Evolutionary conservation across 768 basidiomycete genomes (phyloP), one percentile per base, ranked within the genome.

Genomic region (Dioszegia aurantiaca): DNA sequence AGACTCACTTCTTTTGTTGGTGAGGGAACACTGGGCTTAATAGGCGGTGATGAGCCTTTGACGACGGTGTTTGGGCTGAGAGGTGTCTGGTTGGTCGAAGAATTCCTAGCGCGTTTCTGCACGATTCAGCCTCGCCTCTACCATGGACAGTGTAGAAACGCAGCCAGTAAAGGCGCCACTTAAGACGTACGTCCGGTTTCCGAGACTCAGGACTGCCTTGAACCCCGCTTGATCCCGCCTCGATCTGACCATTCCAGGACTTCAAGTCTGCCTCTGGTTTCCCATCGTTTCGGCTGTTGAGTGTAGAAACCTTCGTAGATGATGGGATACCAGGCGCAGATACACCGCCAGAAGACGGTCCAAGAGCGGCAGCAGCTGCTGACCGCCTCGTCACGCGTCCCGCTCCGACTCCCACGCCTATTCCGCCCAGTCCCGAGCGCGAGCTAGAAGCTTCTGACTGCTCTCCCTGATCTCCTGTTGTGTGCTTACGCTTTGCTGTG

Each of bases 301-400:
- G n/a, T n/a, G n/a, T n/a, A n/a, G n/a, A n/a, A n/a, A n/a, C n/a
- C n/a, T n/a, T n/a, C n/a, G n/a, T n/a, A n/a, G n/a, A n/a, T n/a
- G n/a, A n/a, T n/a, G n/a, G n/a, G n/a, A n/a, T n/a, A n/a, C n/a
- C n/a, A n/a, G n/a, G n/a, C n/a, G n/a, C n/a, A n/a, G n/a, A n/a
- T n/a, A n/a, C n/a, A n/a, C n/a, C n/a, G n/a, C 33, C 33, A 33
- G 33, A 42, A 8, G 17, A 8, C 9, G 44, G 44, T 27, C 44
- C 44, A 45, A 9, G 21, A 10, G 43, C 6, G 28, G 19, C 59
- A 10, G 37, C 27, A 30, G 33, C 51, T 0, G 41, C 39, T 17
- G 46, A 56, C 47, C 60, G 31, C 47, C 55, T 56, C 39, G 55
- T 61, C 46, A 61, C 55, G 19, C 54, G 27, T 36, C 48, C 48